Percentiles rank a stretch among this genome's conserved stretches.
Evolutionary conservation across 1,139 yeast species (phyloP).

Genomic region (Suhomyces bribrorum): DNA sequence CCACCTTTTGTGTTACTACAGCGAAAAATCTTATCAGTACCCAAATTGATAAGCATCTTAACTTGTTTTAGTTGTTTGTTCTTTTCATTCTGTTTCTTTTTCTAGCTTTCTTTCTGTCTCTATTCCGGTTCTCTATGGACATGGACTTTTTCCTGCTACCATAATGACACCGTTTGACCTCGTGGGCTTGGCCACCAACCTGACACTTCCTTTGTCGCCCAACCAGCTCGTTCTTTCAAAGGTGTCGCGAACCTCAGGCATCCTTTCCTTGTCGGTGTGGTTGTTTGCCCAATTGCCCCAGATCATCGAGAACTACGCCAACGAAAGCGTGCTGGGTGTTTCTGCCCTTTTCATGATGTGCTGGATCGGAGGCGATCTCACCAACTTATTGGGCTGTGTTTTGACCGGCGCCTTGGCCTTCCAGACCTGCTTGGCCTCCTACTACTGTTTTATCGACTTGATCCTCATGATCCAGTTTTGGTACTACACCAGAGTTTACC

Average conservation of each 20-base stretch:
- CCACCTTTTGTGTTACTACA: no score
- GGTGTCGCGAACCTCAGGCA: constrained; percentile 24
- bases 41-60: no score
- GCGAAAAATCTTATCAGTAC: no score
- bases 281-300: constrained; percentile 33
- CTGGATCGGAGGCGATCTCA: constrained; percentile 28
- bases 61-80: no score
- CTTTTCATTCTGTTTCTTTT: no score
- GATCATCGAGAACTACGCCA: constrained; percentile 26
- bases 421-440: constrained; percentile 26
- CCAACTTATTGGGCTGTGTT: constrained; percentile 26
- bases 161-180: background rate
- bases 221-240: constrained; percentile 5
- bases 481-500: constrained; percentile 28
- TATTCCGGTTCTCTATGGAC: no score
- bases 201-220: background rate
- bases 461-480: constrained; percentile 26
- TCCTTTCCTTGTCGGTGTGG: constrained; percentile 32
- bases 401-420: constrained; percentile 28
- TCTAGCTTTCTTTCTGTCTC: no score
- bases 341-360: constrained; percentile 23
- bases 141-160: no score
- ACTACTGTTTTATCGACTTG: constrained; percentile 28
- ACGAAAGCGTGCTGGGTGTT: constrained; percentile 27
- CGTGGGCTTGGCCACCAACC: background rate